phyloP scores from a whole-genome alignment of 805 yeast species.

The Zygotorulaspora sp. region DNA sequence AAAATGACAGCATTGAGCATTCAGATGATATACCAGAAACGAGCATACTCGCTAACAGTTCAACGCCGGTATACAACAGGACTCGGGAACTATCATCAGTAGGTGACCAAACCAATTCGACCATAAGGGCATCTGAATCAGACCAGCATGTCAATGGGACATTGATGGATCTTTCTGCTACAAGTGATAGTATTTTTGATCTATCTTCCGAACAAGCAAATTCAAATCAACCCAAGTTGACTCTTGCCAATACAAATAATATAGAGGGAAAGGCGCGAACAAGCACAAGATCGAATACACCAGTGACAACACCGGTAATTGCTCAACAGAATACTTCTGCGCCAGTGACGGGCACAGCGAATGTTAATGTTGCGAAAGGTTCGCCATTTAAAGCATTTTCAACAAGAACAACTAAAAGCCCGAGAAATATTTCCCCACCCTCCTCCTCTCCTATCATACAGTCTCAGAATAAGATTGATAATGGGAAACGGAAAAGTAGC shows the following conservation, averaged over 20 bases:
- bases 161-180: slow-evolving; percentile 9
- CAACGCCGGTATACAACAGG: slow-evolving; percentile 7
- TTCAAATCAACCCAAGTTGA: slow-evolving; percentile 5
- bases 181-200: slow-evolving; percentile 10
- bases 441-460: slow-evolving; percentile 25
- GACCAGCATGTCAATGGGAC: slow-evolving; percentile 11
- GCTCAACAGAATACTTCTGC: slow-evolving; percentile 10
- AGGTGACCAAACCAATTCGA: slow-evolving; percentile 27
- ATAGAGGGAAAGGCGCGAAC: slow-evolving; percentile 8
- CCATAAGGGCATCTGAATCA: slow-evolving; percentile 22
- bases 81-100: slow-evolving; percentile 16
- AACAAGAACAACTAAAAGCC: slow-evolving; percentile 11
- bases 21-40: slow-evolving; percentile 13
- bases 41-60: slow-evolving; percentile 13
- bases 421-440: slow-evolving; percentile 9
- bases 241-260: slow-evolving; percentile 2
- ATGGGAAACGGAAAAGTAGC: slow-evolving; percentile 38
- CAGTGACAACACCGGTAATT: slow-evolving; percentile 12
- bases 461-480: slow-evolving; percentile 3
- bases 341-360: slow-evolving; percentile 8
- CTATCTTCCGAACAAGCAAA: slow-evolving; percentile 11
- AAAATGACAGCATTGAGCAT: slow-evolving; percentile 1
- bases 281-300: slow-evolving; percentile 3
- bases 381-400: slow-evolving; percentile 12
- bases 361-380: slow-evolving; percentile 7